Base-by-base conservation (phyloP, 257 asterid genomes). In the Salvia rosmarinus region DNA sequence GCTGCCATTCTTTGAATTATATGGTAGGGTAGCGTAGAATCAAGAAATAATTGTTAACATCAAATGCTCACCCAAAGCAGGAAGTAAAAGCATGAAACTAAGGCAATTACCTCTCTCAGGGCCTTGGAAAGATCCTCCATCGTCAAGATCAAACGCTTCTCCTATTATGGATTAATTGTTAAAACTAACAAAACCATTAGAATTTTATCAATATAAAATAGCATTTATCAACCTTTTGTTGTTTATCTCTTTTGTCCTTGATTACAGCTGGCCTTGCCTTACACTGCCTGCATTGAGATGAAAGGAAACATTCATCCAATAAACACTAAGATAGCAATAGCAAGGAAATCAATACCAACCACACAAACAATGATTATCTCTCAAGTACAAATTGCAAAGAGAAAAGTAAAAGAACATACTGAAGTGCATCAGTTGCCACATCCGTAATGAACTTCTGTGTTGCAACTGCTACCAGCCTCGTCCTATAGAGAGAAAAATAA, bases 51-150 rank as follows among this genome's bases (percentile, higher is more conserved):
- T 25, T 25, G 30, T 25, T 25, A 25, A 25, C 30, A 25, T 25
- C 30, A 25, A 25, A 25, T 25, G 30, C 30, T 25, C 34, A 56
- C 58, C 52, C 2, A 32, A 42, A 78, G 34, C 37, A 54, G 28
- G 34, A 61, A 62, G 9, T 9, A 25, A 6, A 67, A 35, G 34
- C 30, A 19, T 58, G 66, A 47, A 62, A n/a, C 11, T 16, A 43
- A 49, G 19, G 44, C 14, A 32, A 43, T 77, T 85, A 94, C 99
- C 96, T 94, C 99, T 9, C 78, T 88, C 74, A 94, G 74, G 57
- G 96, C 95, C 85, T 88, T 94, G 77, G 99, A 94, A 57, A 94
- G 96, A 82, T 94, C 98, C 54, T 94, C 99, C 99, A 94, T 91
- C 10, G 96, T 88, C 91, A 94, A 87, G 77, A 83, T 80, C 66